Conservation (phyloP, 805 yeast genomes). For the Phaffomyces thermotolerans region DNA sequence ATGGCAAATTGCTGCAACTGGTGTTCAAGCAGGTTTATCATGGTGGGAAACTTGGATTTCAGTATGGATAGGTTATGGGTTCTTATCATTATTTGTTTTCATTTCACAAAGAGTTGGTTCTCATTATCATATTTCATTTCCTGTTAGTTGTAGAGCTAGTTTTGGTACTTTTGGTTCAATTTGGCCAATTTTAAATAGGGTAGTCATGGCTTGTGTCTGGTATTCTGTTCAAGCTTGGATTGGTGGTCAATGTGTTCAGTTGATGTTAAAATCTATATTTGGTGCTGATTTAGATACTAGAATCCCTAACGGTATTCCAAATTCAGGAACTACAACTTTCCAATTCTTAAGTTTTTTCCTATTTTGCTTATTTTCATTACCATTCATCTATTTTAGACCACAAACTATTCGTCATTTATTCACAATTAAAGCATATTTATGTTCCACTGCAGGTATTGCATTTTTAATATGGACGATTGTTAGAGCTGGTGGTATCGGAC, state of each 20-base stretch:
- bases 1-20: conserved; percentile 87
- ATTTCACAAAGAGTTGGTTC: conserved; percentile 75
- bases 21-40: conserved; percentile 65
- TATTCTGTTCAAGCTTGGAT: conserved; percentile 80
- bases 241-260: conserved; percentile 74
- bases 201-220: conserved; percentile 84
- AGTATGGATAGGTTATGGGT: conserved; percentile 76
- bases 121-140: conserved; percentile 76
- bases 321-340: conserved; percentile 60
- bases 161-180: conserved; percentile 83
- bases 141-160: conserved; percentile 71
- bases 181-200: conserved; percentile 86
- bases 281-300: conserved; percentile 53
- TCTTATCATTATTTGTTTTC: conserved; percentile 64
- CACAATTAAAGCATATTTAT: conserved; percentile 70
- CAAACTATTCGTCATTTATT: conserved; percentile 78
- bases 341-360: conserved; percentile 70
- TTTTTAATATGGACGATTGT: conserved; percentile 79
- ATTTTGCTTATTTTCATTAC: conserved; percentile 74
- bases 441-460: conserved; percentile 78
- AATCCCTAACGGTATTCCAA: conserved; percentile 54
- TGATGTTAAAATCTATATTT: conserved; percentile 72
- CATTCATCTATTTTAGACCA: conserved; percentile 78
- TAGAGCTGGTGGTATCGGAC: conserved; percentile 75
- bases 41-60: conserved; percentile 94